Conservation (phyloP, 257 asterid genomes). For the Solanum neorickii region DNA sequence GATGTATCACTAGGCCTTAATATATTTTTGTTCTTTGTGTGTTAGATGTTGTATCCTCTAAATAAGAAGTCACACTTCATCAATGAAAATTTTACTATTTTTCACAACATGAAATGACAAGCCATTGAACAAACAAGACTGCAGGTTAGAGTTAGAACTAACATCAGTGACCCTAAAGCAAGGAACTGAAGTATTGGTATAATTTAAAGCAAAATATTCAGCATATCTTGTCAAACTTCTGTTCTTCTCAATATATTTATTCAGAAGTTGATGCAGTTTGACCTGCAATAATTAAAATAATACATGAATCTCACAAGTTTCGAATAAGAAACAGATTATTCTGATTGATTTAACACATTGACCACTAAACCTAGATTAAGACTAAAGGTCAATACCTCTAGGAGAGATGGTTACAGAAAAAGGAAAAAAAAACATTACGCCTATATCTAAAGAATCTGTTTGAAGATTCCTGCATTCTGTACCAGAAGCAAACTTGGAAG, state of each 20-base stretch:
- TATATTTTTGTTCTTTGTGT: neutral
- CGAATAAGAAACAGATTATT: neutral
- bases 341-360: neutral
- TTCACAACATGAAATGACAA: neutral
- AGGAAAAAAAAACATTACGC: neutral
- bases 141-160: neutral
- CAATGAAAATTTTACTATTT: neutral
- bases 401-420: neutral
- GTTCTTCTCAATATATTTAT: neutral
- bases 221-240: neutral
- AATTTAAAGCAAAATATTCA: neutral
- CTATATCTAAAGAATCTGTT: neutral
- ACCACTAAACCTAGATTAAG: constrained; percentile 2
- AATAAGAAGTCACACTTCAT: neutral
- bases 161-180: neutral
- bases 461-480: neutral
- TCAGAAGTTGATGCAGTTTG: neutral
- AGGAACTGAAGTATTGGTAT: neutral
- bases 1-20: neutral
- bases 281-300: neutral
- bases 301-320: neutral
- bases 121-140: neutral
- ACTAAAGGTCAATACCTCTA: neutral
- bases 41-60: neutral
- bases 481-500: neutral